Evolutionary conservation across 805 yeast genomes (phyloP), one percentile per base, ranked within the genome.

Genomic region (Soucietia sequanensis): DNA sequence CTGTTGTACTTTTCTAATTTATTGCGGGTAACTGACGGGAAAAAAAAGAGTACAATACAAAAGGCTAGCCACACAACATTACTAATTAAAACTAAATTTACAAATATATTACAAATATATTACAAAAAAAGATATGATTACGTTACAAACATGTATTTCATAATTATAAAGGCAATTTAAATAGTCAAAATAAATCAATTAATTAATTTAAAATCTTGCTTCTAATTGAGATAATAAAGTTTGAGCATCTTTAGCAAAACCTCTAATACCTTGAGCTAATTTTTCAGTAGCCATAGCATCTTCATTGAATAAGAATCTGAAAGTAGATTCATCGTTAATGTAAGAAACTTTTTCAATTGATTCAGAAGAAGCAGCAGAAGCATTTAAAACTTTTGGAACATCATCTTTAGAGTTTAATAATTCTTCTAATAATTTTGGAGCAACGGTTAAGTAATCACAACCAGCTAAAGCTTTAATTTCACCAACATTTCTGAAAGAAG

Each of bases 211-310:
- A 46, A 80, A 67, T 61, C 72, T 80, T 52, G 73, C 63, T 62
- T 79, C 80, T 63, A 85, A 76, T 58, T 80, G 71, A 41, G 74
- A 65, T 64, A 80, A 68, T 62, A 93, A 78, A 37, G 96, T 82
- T 53, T 71, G 80, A 55, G 95, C 83, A 66, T 93, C 99, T 65
- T 84, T 91, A 54, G 96, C 86, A 70, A 93, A 93, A 66, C 81
- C 80, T 78, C 98, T 85, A 73, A 93, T 93, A 79, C 99, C 99
- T 63, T 93, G 96, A 53, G 96, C 70, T 62, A 93, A 80, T 76
- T 93, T 93, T 75, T 88, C 97, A 48, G 96, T 88, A 54, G 97
- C 95, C 98, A 93, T 91, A 47, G 93, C 93, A 65, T 93, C 98
- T 66, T 93, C 95, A 72, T 93, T 91, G 53, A 93, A 72, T 41